Conservation (phyloP, 306 rosid species). For the Malus asiatica region DNA sequence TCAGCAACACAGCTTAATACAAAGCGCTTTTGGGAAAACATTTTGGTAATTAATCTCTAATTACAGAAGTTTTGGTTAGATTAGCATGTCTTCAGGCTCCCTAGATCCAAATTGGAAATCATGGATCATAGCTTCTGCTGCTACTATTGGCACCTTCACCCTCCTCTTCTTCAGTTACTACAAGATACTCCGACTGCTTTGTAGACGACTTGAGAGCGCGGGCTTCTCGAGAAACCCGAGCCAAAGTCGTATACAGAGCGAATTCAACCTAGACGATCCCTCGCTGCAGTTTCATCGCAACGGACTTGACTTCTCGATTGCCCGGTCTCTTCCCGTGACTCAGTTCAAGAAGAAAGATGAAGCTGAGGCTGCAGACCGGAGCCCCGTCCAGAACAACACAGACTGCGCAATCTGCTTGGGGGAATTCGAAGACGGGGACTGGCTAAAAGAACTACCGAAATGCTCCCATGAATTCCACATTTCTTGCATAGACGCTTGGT, state of each 20-base stretch:
- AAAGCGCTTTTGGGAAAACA: neutral
- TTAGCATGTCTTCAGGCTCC: too few species aligned
- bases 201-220: neutral
- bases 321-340: constrained; percentile 23
- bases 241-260: constrained; percentile 11
- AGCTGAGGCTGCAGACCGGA: constrained; percentile 14
- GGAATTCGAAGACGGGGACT: constrained; percentile 54
- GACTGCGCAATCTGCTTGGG: constrained; percentile 54
- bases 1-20: neutral
- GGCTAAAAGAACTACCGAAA: constrained; percentile 35
- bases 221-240: constrained; percentile 9
- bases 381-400: neutral
- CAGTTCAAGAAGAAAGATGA: constrained; percentile 34
- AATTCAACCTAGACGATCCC: constrained; percentile 8
- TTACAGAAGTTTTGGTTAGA: neutral
- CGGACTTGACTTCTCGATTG: constrained; percentile 25
- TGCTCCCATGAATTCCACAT: constrained; percentile 44
- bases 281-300: constrained; percentile 27
- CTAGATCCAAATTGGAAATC: too few species aligned
- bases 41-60: neutral
- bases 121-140: neutral
- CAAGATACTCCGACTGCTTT: constrained; percentile 1
- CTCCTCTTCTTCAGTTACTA: constrained; percentile 12
- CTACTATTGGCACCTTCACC: constrained; percentile 5
- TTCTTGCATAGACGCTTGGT: constrained; percentile 48